These are phyloP conservation scores for Pezicula neosporulosa DNA, from an alignment of 2,329 filamentous ascomycete species.

Conservation along the genomic window DNA sequence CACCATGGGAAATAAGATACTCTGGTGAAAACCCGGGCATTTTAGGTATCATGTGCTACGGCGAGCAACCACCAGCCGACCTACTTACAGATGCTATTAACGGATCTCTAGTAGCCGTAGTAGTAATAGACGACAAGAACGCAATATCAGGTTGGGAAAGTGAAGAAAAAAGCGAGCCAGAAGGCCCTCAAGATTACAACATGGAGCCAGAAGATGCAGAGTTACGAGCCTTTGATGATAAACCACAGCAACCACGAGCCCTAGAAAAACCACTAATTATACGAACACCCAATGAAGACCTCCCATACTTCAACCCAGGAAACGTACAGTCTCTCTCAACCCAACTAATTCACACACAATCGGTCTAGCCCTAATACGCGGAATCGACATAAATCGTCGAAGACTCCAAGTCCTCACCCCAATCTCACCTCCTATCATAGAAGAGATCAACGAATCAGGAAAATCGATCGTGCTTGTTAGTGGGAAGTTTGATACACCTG, in stretches of 20 bases:
- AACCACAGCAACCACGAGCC: conserved; percentile 1
- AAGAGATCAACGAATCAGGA: conserved; percentile 36
- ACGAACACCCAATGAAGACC: conserved; percentile 42
- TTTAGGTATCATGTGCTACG: conserved; percentile 64
- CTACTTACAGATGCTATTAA: conserved; percentile 64
- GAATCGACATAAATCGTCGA: conserved; percentile 53
- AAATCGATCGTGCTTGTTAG: conserved; percentile 59
- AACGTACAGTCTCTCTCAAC: conserved; percentile 51
- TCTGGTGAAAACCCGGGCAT: conserved; percentile 47
- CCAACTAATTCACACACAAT: conserved; percentile 56
- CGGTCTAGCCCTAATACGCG: conserved; percentile 67
- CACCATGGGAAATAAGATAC: conserved; percentile 63
- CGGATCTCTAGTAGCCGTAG: conserved; percentile 65
- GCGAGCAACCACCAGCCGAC: conserved; percentile 55
- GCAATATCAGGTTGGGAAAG: conserved; percentile 41
- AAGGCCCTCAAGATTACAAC: not conserved
- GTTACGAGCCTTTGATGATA: conserved; percentile 4
- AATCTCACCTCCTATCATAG: conserved; percentile 37
- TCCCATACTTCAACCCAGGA: conserved; percentile 60
- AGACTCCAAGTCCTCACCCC: conserved; percentile 66
- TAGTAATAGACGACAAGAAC: conserved; percentile 50
- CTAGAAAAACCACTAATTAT: conserved; percentile 25
- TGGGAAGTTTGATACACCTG: conserved; percentile 65
- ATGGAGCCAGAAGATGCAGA: conserved; percentile 7
- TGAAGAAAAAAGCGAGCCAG: not conserved